These are phyloP conservation scores for Ophiosphaerella narmari DNA, from an alignment of 2,329 filamentous ascomycete species.

Conservation along the genomic window DNA sequence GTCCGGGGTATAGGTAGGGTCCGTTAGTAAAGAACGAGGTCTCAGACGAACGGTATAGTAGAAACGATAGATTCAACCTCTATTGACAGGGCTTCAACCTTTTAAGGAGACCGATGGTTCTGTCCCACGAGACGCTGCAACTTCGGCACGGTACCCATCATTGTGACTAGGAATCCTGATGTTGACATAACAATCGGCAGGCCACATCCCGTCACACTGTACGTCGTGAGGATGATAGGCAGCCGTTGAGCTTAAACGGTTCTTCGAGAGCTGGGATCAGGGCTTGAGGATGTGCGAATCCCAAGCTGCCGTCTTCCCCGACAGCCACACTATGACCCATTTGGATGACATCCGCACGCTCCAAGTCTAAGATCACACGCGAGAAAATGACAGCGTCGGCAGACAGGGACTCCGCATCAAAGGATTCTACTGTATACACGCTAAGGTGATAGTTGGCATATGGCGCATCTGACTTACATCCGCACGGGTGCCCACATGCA, in stretches of 20 bases:
- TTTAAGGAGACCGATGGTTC: slow-evolving; percentile 2
- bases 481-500: neutral
- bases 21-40: slow-evolving; percentile 5
- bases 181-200: slow-evolving; percentile 2
- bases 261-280: slow-evolving; percentile 3
- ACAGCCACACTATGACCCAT: slow-evolving; percentile 4
- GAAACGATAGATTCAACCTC: slow-evolving; percentile 12
- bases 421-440: neutral
- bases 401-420: slow-evolving; percentile 1
- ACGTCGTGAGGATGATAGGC: slow-evolving; percentile 3
- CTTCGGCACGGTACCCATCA: slow-evolving; percentile 1
- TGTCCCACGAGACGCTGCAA: neutral
- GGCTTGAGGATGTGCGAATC: slow-evolving; percentile 2
- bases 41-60: slow-evolving; percentile 4
- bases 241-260: slow-evolving; percentile 11
- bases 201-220: slow-evolving; percentile 4
- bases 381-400: slow-evolving; percentile 8
- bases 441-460: neutral
- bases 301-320: slow-evolving; percentile 10
- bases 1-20: slow-evolving; percentile 7
- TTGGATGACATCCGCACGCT: neutral
- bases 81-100: slow-evolving; percentile 18
- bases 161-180: slow-evolving; percentile 2
- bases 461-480: neutral
- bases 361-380: neutral